Percentiles rank a stretch among this genome's conserved stretches.
phyloP scores from a whole-genome alignment of 768 basidiomycete genomes.

The Lactarius evosmus region DNA sequence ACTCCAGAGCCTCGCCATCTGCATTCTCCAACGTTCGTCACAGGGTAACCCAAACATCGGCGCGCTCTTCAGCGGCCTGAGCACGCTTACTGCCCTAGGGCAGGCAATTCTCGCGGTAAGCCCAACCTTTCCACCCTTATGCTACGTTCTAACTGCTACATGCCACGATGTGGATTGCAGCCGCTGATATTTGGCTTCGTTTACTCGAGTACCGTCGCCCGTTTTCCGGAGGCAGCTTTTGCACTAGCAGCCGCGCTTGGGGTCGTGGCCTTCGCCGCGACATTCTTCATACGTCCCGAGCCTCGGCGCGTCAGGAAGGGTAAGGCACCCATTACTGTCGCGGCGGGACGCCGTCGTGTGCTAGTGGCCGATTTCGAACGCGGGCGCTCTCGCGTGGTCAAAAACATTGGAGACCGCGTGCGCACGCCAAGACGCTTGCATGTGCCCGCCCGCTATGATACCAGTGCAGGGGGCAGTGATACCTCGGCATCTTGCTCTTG shows the following conservation, averaged over 20 bases:
- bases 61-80: slow-evolving; percentile 67
- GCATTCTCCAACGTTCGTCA: slow-evolving; percentile 44
- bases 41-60: slow-evolving; percentile 43
- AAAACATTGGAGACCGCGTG: slow-evolving; percentile 26
- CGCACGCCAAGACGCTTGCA: neutral
- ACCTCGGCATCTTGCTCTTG: neutral
- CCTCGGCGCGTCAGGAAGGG: slow-evolving; percentile 17
- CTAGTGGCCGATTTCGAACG: slow-evolving; percentile 22
- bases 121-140: slow-evolving; percentile 27
- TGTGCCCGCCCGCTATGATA: neutral
- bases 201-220: slow-evolving; percentile 60
- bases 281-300: slow-evolving; percentile 42
- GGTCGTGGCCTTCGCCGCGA: slow-evolving; percentile 45
- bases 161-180: slow-evolving; percentile 37
- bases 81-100: slow-evolving; percentile 61
- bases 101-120: slow-evolving; percentile 55
- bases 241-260: slow-evolving; percentile 56
- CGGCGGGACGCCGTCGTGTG: neutral
- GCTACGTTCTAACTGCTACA: neutral
- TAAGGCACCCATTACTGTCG: slow-evolving; percentile 17
- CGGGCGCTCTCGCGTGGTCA: slow-evolving; percentile 27
- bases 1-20: slow-evolving; percentile 69
- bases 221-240: slow-evolving; percentile 68
- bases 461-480: neutral
- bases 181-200: slow-evolving; percentile 66